Evolutionary conservation across 1,284 basidiomycete species (phyloP).

Genomic region (Omphalotus olearius): DNA sequence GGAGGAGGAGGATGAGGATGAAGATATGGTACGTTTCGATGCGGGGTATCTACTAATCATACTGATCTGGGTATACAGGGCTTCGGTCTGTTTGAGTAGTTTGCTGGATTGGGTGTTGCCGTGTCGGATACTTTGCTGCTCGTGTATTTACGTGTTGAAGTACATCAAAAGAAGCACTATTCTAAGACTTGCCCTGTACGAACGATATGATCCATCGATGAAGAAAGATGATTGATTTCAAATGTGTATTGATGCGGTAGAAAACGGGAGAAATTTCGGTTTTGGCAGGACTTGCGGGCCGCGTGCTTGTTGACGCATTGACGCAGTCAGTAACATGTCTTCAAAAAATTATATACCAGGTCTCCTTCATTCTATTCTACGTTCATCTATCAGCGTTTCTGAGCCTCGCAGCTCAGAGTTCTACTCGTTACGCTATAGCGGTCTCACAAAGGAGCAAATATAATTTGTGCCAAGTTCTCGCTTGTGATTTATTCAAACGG

Average conservation of each 20-base stretch:
- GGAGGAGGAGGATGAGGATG: conserved; percentile 77
- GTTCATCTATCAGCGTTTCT: no score
- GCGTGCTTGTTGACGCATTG: background rate
- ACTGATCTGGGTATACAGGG: conserved; percentile 36
- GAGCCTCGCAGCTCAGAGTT: no score
- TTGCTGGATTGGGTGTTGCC: conserved; percentile 1
- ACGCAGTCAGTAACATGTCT: background rate
- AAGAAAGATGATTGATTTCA: background rate
- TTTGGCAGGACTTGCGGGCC: no score
- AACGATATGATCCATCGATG: background rate
- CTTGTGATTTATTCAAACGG: no score
- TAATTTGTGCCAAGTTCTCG: no score
- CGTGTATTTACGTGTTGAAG: no score
- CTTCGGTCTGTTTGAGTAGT: conserved; percentile 87
- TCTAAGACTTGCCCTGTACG: background rate
- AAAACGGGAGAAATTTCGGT: background rate
- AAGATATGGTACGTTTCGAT: conserved; percentile 60
- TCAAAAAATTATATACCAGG: no score
- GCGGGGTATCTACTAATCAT: background rate
- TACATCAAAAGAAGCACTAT: no score
- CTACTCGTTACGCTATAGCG: no score
- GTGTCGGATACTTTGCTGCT: background rate
- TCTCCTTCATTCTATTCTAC: no score
- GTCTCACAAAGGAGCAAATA: no score
- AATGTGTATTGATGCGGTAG: background rate